phyloP scores from a whole-genome alignment of 306 rosid genomes.

The Sesbania bispinosa region DNA sequence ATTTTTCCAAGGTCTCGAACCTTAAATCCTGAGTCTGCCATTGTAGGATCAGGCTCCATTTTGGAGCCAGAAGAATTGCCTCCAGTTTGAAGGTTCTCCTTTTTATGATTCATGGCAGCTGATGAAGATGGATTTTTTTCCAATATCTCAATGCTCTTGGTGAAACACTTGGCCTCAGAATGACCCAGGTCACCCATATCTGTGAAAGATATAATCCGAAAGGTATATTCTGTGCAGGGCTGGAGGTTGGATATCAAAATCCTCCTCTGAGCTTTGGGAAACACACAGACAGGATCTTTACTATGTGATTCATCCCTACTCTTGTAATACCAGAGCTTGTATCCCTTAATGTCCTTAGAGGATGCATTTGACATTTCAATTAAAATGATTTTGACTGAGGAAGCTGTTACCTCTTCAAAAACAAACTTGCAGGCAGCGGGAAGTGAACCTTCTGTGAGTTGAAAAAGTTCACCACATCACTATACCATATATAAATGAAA shows the following conservation, averaged over 20 bases:
- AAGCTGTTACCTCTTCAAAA: conserved; percentile 79
- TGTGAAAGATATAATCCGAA: conserved; percentile 72
- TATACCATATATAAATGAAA: conserved; percentile 18
- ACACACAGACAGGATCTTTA: conserved; percentile 81
- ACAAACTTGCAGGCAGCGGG: conserved; percentile 99
- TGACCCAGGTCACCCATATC: conserved; percentile 87
- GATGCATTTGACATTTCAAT: conserved; percentile 64
- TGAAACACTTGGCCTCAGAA: conserved; percentile 96
- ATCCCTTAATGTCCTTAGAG: conserved; percentile 63
- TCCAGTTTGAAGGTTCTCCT: conserved; percentile 41
- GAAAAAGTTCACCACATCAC: conserved; percentile 18
- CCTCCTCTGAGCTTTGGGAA: conserved; percentile 86
- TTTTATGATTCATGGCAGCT: conserved; percentile 37
- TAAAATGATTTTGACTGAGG: conserved; percentile 79
- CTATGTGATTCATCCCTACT: conserved; percentile 61
- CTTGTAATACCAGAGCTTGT: conserved; percentile 94
- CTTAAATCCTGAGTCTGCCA: conserved; percentile 65
- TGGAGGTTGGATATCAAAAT: conserved; percentile 77
- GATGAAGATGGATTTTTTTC: conserved; percentile 44
- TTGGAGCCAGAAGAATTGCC: conserved; percentile 53
- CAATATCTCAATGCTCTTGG: conserved; percentile 83
- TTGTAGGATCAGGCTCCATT: conserved; percentile 46
- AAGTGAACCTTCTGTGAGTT: conserved; percentile 81
- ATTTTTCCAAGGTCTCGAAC: conserved; percentile 93
- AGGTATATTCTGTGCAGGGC: conserved; percentile 92